phyloP scores from a whole-genome alignment of 2,329 filamentous ascomycete genomes.

The Fusarium papillatum region DNA sequence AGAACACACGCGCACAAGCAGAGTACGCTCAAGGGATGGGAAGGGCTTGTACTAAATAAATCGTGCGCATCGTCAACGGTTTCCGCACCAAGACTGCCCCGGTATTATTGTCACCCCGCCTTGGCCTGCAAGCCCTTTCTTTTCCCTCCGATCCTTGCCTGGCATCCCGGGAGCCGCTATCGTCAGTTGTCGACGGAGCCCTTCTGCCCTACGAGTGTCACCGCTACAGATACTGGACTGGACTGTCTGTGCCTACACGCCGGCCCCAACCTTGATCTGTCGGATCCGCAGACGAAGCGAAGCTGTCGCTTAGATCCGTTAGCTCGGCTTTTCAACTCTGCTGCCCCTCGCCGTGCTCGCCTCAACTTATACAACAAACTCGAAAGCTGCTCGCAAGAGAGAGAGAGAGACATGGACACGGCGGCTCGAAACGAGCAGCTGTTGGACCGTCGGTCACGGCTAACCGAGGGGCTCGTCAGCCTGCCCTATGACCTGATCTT shows the following conservation, averaged over 20 bases:
- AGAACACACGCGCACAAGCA: neutral
- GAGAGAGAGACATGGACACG: conserved; percentile 46
- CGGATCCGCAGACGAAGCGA: conserved; percentile 15
- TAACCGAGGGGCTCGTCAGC: conserved; percentile 67
- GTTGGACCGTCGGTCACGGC: conserved; percentile 66
- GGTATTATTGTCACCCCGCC: conserved; percentile 1
- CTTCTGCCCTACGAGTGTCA: conserved; percentile 9
- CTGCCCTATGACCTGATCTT: conserved; percentile 73
- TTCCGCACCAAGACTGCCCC: neutral
- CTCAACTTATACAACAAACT: conserved; percentile 18
- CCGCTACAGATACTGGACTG: conserved; percentile 2
- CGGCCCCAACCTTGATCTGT: conserved; percentile 19
- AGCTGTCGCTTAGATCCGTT: conserved; percentile 23
- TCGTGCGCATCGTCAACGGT: neutral
- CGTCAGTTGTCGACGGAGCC: conserved; percentile 17
- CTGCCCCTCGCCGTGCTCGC: neutral
- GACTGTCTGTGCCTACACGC: conserved; percentile 1
- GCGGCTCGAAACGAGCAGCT: conserved; percentile 57
- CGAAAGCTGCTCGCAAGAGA: neutral
- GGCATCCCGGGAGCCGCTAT: conserved; percentile 16
- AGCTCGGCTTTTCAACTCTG: conserved; percentile 19
- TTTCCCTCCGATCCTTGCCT: conserved; percentile 19
- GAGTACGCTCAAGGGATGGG: neutral
- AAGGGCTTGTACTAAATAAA: neutral
- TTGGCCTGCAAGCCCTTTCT: conserved; percentile 1